Base-by-base conservation (phyloP, 2,329 filamentous ascomycete species). In the Elsinoe batatas region DNA sequence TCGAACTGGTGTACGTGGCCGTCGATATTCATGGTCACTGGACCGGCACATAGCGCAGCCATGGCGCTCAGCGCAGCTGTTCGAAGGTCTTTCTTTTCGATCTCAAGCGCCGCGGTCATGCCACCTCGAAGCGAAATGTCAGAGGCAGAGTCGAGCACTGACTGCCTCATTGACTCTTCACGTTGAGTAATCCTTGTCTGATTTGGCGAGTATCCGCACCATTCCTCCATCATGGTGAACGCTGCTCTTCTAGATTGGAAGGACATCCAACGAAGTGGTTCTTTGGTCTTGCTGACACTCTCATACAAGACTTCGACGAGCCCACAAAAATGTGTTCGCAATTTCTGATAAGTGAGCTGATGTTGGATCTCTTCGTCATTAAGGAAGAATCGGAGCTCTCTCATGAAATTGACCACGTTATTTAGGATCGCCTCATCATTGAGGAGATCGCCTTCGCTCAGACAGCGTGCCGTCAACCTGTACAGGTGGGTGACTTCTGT, bases 401-500 rank as follows among this genome's bases (percentile, higher is more conserved):
- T 94, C 0, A 91, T 86, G 63, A 96, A 97, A 1, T 83, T 83
- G 44, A 94, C 85, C 36, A 98, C 79, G 61, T 95, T 96, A 59
- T 83, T 85, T 44, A 98, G 74, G 42, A 96, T 87, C 83, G 90
- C 96, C 20, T 67, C 64, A 62, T 95, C 88, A 57, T 86, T 82
- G 67, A 87, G 88, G 3, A 95, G 81, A 47, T 88, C 84, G 0
- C 85, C 76, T 42, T 88, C 80, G 60, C 86, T 85, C 36, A 98
- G 74, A 62, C 96, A 95, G 64, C 91, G 87, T 0, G 91, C 90
- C 0, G 91, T 97, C 35, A 97, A 76, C 67, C 94, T 91, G 71
- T 97, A 96, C 6, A 98, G 88, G 66, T 97, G 88, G 0, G 94
- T 96, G 53, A 97, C 90, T 67, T 97, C 93, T 0, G 91, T 96